These are phyloP conservation scores for Clarireedia homoeocarpa DNA, from an alignment of 2,329 filamentous ascomycete genomes.

Conservation along the genomic window DNA sequence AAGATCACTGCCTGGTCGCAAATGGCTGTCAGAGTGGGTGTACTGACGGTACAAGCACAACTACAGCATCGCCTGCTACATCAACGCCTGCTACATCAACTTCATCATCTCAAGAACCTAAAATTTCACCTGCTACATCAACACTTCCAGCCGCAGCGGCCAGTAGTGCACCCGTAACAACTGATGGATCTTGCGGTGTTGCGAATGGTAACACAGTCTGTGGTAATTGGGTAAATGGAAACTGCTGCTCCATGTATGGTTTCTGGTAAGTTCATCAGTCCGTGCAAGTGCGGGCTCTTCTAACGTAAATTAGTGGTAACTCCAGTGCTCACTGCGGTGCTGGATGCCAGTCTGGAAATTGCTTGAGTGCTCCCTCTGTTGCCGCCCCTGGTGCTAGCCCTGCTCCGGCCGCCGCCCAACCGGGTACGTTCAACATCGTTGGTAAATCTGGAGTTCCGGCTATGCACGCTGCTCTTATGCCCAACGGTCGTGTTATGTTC, in stretches of 20 bases:
- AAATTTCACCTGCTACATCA: slow-evolving; percentile 20
- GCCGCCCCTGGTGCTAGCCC: slow-evolving; percentile 30
- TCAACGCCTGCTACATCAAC: neutral
- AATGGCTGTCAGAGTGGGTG: slow-evolving; percentile 29
- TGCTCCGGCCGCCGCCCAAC: slow-evolving; percentile 37
- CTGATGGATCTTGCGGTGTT: slow-evolving; percentile 46
- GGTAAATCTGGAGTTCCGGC: slow-evolving; percentile 53
- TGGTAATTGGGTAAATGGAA: slow-evolving; percentile 42
- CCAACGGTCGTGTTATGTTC: slow-evolving; percentile 51
- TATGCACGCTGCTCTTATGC: slow-evolving; percentile 54
- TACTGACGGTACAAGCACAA: slow-evolving; percentile 9
- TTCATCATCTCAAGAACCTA: slow-evolving; percentile 19
- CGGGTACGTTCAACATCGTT: slow-evolving; percentile 40
- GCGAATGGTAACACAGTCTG: slow-evolving; percentile 42
- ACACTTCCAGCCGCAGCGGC: slow-evolving; percentile 19
- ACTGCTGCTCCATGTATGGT: slow-evolving; percentile 50
- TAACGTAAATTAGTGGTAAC: slow-evolving; percentile 27
- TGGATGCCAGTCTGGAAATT: slow-evolving; percentile 49
- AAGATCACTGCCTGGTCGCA: slow-evolving; percentile 20
- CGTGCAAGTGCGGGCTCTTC: neutral
- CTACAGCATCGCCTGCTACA: neutral
- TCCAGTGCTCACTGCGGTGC: slow-evolving; percentile 44
- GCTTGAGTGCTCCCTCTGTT: slow-evolving; percentile 33
- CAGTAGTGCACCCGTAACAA: slow-evolving; percentile 33
- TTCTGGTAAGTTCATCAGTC: slow-evolving; percentile 36